Evolutionary conservation across 148 eudicot genomes (phyloP).

Genomic region (Heliamphora exappendiculata): DNA sequence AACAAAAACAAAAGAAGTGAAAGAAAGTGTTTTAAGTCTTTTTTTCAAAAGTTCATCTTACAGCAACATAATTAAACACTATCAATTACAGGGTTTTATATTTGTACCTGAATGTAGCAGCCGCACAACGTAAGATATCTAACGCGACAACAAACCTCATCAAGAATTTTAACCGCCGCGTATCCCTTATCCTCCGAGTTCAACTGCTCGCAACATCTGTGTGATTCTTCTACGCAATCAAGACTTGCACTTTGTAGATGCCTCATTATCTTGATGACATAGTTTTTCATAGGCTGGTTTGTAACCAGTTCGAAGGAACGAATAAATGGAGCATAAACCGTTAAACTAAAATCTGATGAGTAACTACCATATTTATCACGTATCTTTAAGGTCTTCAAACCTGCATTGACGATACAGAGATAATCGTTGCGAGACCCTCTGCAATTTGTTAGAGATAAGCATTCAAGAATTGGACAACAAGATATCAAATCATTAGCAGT

Average conservation of each 20-base stretch:
- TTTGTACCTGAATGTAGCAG: not conserved
- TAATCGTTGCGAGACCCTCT: too few relatives aligned
- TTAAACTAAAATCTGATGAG: not conserved
- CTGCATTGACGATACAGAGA: too few relatives aligned
- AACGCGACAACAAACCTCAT: slow-evolving; percentile 3
- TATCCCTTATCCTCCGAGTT: not conserved
- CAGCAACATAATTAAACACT: not conserved
- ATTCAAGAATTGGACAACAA: slow-evolving; percentile 9
- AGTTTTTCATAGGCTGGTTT: not conserved
- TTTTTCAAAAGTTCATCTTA: not conserved
- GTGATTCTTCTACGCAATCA: not conserved
- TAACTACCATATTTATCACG: not conserved
- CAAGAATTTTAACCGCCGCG: not conserved
- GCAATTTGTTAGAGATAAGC: slow-evolving; percentile 2
- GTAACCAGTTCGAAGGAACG: not conserved
- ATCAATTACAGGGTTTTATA: not conserved
- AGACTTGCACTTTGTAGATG: slow-evolving; percentile 2
- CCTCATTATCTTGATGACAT: not conserved
- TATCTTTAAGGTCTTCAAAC: slow-evolving; percentile 11
- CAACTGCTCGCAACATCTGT: not conserved
- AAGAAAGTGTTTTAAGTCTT: too few relatives aligned
- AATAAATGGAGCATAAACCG: not conserved
- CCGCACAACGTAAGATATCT: slow-evolving; percentile 5
- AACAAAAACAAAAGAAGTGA: not conserved
- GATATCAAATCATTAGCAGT: not conserved